phyloP scores from a whole-genome alignment of 129 eudicot species.

The Apium graveolens region DNA sequence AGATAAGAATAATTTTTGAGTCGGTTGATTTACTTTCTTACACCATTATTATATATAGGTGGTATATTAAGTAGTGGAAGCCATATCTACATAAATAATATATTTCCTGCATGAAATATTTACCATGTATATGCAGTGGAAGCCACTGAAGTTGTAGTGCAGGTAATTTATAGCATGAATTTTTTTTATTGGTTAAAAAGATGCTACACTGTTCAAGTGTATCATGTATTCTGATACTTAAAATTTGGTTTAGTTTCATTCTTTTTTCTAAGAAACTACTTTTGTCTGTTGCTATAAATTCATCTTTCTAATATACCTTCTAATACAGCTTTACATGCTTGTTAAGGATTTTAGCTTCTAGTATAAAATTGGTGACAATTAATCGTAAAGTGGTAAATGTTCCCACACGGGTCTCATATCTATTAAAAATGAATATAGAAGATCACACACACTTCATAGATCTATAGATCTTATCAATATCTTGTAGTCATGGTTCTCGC shows the following conservation, averaged over 20 bases:
- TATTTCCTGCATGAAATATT: slow-evolving; percentile 1
- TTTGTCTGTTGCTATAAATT: background rate
- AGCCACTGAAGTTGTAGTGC: slow-evolving; percentile 88
- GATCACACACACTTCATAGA: background rate
- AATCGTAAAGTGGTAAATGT: background rate
- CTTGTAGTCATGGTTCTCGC: background rate
- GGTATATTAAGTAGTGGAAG: background rate
- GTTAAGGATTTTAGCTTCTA: background rate
- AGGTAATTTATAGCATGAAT: slow-evolving; percentile 32
- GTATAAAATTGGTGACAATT: background rate
- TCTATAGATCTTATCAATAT: background rate
- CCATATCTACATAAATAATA: background rate
- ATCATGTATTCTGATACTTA: background rate
- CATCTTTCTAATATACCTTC: background rate
- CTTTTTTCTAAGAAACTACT: background rate
- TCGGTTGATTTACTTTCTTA: background rate
- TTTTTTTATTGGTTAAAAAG: background rate
- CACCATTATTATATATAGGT: background rate
- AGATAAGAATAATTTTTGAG: background rate
- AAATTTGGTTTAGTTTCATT: background rate
- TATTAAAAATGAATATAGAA: background rate
- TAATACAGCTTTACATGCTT: background rate
- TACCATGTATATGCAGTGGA: slow-evolving; percentile 95
- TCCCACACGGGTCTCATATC: background rate
- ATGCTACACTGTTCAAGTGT: background rate